Percentiles rank a stretch among this genome's conserved stretches.
Evolutionary conservation across 78 protist genomes (phyloP).

Genomic region (Chrysochromulina parva): DNA sequence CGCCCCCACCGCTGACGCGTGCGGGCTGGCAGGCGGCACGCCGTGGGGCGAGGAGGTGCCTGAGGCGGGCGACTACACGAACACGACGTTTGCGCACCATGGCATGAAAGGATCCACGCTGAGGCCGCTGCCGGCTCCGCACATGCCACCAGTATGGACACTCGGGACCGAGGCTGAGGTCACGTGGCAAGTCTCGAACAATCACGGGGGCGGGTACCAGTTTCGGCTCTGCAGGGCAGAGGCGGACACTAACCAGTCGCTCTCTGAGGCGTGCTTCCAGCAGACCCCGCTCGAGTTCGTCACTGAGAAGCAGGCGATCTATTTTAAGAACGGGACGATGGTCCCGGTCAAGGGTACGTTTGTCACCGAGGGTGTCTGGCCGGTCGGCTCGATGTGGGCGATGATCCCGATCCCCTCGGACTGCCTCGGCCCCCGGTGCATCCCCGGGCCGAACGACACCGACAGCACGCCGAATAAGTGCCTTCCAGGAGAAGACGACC

Average conservation of each 20-base stretch:
- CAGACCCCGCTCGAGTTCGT: constrained; percentile 2
- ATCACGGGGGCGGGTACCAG: constrained; percentile 37
- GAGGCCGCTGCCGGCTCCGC: background rate
- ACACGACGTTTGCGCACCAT: background rate
- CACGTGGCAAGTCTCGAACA: background rate
- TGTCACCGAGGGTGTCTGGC: background rate
- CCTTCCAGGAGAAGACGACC: background rate
- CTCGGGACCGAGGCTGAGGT: background rate
- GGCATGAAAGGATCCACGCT: background rate
- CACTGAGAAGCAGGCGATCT: background rate
- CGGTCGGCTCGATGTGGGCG: constrained; percentile 1
- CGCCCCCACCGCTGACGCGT: constrained; percentile 21
- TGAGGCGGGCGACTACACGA: background rate
- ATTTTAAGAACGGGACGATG: background rate
- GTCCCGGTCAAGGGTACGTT: background rate
- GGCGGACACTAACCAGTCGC: background rate
- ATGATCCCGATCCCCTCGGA: constrained; percentile 3
- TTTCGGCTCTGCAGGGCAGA: constrained; percentile 11
- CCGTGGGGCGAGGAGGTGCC: background rate
- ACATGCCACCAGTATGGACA: background rate
- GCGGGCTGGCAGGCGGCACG: constrained; percentile 17
- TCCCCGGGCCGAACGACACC: background rate
- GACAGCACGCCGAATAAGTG: background rate
- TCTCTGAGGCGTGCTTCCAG: constrained; percentile 23
- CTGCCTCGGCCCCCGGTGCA: background rate